Evolutionary conservation across 2,329 filamentous ascomycete species (phyloP), one percentile per base, ranked within the genome.

Genomic region (Lecanicillium sp.): DNA sequence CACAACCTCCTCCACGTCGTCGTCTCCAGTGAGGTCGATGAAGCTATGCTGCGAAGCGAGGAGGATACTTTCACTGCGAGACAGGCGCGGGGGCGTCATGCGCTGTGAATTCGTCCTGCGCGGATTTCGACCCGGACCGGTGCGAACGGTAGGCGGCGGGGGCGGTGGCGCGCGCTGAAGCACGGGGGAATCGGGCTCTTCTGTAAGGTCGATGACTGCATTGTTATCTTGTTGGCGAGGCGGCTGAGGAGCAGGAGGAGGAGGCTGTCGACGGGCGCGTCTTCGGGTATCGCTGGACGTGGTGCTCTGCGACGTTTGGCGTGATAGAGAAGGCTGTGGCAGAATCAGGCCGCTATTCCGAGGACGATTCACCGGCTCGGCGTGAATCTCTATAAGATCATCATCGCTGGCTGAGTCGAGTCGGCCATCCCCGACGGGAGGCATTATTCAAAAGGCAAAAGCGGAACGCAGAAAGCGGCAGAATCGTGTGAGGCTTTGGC

Each of bases 1-100:
- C 40, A 17, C 43, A 41, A 25, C 4, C 4, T 35, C 25, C 15
- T 28, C 33, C 14, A 37, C 14, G 29, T 62, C 59, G 25, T 55
- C 54, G 42, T 75, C 70, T 18, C 56, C 57, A 3, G 73, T 77
- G 9, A 77, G 61, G 48, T 77, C 73, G 38, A 77, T 74, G 19
- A 75, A 55, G 36, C 51, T 57, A 2, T 54, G 33, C 5, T 47
- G 39, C 3, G 52, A 53, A 4, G 51, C 56, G 11, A 67, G 51
- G 27, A 65, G 54, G 37, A 61, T 69, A 43, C 63, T 64, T 43
- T 70, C 66, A 44, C 64, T 70, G 31, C 67, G 59, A 7, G 64
- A 47, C 20, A 71, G 50, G 14, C 60, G 59, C 0, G 67, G 67
- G 1, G 64, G 63, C 20, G 63, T 63, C 35, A 52, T 54, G 13